These are phyloP conservation scores for Saitozyma sp. DNA, from an alignment of 768 basidiomycete species.

Conservation along the genomic window DNA sequence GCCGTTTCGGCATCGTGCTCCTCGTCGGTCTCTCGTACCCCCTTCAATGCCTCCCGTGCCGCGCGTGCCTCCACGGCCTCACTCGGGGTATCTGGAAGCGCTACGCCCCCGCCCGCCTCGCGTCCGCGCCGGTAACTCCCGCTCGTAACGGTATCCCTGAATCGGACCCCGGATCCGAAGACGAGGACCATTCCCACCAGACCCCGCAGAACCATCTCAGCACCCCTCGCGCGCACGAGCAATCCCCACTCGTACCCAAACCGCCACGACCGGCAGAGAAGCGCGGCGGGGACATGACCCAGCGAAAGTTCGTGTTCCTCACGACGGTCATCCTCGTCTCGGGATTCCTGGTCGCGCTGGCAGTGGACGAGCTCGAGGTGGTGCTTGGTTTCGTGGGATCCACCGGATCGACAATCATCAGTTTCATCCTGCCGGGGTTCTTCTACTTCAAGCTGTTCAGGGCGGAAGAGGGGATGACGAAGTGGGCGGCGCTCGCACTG, in stretches of 20 bases:
- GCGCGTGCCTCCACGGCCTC: conserved; percentile 76
- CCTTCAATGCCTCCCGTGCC: conserved; percentile 88
- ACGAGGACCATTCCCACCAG: conserved; percentile 25
- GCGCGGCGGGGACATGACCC: conserved; percentile 31
- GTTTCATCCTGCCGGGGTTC: conserved; percentile 89
- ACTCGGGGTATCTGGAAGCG: conserved; percentile 32
- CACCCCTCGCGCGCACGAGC: too few species aligned
- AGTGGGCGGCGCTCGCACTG: conserved; percentile 66
- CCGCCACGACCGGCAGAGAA: conserved; percentile 3
- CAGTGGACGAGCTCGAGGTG: conserved; percentile 51
- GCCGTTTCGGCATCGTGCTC: conserved; percentile 86
- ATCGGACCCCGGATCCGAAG: background rate
- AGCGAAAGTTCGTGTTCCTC: conserved; percentile 32
- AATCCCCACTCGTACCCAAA: too few species aligned
- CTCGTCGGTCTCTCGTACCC: conserved; percentile 92
- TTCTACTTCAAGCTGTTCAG: conserved; percentile 91
- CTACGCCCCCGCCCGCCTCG: conserved; percentile 3
- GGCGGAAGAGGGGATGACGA: conserved; percentile 62
- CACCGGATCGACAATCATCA: conserved; percentile 94
- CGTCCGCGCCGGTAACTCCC: conserved; percentile 4
- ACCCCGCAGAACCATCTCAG: conserved; percentile 23
- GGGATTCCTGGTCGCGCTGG: conserved; percentile 43
- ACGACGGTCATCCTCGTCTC: conserved; percentile 39
- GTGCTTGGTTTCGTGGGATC: conserved; percentile 95
- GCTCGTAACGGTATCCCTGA: background rate